Evolutionary conservation across 2,329 filamentous ascomycete genomes (phyloP).

Genomic region (Nannizziopsis arthrosporioides): DNA sequence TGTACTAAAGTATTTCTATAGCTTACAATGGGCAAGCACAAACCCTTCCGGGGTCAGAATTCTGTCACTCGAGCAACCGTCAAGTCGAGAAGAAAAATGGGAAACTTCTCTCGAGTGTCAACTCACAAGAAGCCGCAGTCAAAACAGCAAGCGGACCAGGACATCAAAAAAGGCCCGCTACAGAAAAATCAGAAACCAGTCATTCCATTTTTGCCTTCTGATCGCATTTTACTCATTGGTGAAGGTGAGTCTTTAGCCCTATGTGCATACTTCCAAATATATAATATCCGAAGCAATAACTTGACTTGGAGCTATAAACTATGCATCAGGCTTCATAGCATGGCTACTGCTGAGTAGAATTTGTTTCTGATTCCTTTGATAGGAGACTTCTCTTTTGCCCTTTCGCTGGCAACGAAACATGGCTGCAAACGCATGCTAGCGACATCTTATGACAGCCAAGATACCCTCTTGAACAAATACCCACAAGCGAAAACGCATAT

Average conservation of each 20-base stretch:
- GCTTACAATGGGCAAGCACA: slow-evolving; percentile 19
- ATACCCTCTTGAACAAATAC: slow-evolving; percentile 56
- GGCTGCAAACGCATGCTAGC: slow-evolving; percentile 32
- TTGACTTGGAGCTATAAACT: no score
- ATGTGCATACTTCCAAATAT: no score
- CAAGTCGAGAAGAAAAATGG: slow-evolving; percentile 20
- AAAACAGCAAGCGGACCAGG: slow-evolving; percentile 1
- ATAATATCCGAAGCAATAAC: no score
- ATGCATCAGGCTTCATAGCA: no score
- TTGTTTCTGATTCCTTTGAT: background rate
- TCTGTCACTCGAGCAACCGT: slow-evolving; percentile 5
- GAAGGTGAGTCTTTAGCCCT: slow-evolving; percentile 28
- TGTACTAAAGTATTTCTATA: background rate
- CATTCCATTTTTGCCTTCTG: slow-evolving; percentile 31
- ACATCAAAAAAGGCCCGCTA: slow-evolving; percentile 13
- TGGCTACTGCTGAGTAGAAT: no score
- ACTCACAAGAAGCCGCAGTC: slow-evolving; percentile 11
- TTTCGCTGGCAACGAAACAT: slow-evolving; percentile 33
- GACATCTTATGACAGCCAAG: slow-evolving; percentile 36
- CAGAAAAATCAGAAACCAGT: slow-evolving; percentile 22
- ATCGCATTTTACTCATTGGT: slow-evolving; percentile 35
- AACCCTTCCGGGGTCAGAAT: slow-evolving; percentile 16
- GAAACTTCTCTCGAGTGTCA: slow-evolving; percentile 20
- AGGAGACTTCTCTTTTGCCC: slow-evolving; percentile 41
- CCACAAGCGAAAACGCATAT: slow-evolving; percentile 55